Conservation (phyloP, 768 basidiomycete species). For the Psilocybe subaeruginosa region DNA sequence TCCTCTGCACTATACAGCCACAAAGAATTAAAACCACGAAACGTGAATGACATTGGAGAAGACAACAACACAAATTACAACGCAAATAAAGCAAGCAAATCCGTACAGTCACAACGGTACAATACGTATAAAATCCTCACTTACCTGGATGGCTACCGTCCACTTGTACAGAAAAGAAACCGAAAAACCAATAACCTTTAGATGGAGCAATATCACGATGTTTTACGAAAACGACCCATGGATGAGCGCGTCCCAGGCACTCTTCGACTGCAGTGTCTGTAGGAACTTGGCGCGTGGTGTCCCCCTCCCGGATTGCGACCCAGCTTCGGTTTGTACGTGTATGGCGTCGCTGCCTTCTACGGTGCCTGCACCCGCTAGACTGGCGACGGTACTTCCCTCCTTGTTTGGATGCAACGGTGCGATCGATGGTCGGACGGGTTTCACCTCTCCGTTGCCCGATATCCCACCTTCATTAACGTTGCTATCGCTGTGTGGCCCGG, state of each 20-base stretch:
- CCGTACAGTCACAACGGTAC: neutral
- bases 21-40: too few species aligned
- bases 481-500: neutral
- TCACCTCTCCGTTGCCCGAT: neutral
- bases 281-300: constrained; percentile 52
- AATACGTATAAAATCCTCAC: neutral
- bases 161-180: neutral
- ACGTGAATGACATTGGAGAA: neutral
- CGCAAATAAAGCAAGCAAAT: neutral
- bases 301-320: constrained; percentile 19
- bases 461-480: neutral
- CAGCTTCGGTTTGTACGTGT: constrained; percentile 8
- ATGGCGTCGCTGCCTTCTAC: neutral
- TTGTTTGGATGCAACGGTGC: constrained; percentile 14
- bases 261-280: constrained; percentile 60
- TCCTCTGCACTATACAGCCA: neutral
- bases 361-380: neutral
- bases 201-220: neutral
- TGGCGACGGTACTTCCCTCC: neutral
- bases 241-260: constrained; percentile 69
- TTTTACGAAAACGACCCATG: constrained; percentile 66
- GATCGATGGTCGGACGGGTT: constrained; percentile 13
- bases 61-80: neutral
- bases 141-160: neutral
- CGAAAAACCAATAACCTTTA: neutral